Conservation (phyloP, 2,329 filamentous ascomycete genomes). For the Emergomyces orientalis region DNA sequence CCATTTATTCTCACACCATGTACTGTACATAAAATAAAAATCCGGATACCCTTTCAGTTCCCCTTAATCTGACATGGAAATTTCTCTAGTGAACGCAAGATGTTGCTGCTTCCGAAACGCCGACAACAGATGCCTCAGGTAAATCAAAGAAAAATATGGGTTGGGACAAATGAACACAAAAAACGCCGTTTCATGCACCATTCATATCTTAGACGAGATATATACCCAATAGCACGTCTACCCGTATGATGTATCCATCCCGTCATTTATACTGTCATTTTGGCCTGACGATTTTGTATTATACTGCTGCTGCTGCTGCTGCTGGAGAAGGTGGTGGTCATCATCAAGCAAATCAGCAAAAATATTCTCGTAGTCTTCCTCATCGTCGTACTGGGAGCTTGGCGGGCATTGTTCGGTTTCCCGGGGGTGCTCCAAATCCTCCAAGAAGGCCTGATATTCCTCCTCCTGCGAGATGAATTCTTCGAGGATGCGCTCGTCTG, state of each 20-base stretch:
- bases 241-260: slow-evolving; percentile 33
- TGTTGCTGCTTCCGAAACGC: neutral
- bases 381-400: slow-evolving; percentile 36
- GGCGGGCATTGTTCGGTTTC: slow-evolving; percentile 1
- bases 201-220: neutral
- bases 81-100: neutral
- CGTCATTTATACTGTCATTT: slow-evolving; percentile 18
- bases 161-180: no score
- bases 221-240: slow-evolving; percentile 3
- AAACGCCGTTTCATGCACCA: neutral
- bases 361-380: slow-evolving; percentile 52
- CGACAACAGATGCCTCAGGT: neutral
- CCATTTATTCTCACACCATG: no score
- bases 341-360: slow-evolving; percentile 57
- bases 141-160: no score
- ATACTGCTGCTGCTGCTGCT: no score
- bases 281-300: neutral
- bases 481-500: slow-evolving; percentile 25
- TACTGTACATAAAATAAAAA: neutral
- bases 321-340: slow-evolving; percentile 29
- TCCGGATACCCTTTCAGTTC: neutral
- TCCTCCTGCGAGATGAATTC: slow-evolving; percentile 24
- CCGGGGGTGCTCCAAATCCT: slow-evolving; percentile 23
- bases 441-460: slow-evolving; percentile 13
- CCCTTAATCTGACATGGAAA: neutral